Evolutionary conservation across 306 rosid genomes (phyloP).

Genomic region (Quercus bicolor): DNA sequence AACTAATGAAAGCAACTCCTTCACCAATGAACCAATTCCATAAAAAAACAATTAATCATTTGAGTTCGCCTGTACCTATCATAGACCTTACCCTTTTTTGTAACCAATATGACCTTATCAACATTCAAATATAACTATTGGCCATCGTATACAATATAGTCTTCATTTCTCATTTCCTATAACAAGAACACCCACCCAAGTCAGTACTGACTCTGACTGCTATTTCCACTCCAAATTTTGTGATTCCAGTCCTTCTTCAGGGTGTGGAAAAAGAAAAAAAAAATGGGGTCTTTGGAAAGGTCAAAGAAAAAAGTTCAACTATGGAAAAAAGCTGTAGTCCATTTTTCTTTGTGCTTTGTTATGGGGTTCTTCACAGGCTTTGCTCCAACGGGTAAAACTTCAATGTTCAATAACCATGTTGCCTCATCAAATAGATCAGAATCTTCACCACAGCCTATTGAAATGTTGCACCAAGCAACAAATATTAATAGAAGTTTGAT

Average conservation of each 20-base stretch:
- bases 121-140: background rate
- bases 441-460: conserved; percentile 38
- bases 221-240: conserved; percentile 12
- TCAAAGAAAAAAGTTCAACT: conserved; percentile 72
- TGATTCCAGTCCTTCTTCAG: conserved; percentile 16
- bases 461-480: conserved; percentile 2
- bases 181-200: background rate
- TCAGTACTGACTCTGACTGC: background rate
- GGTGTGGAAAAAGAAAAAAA: background rate
- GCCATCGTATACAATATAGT: conserved; percentile 23
- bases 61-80: conserved; percentile 54
- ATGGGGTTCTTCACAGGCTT: conserved; percentile 93
- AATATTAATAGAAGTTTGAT: conserved; percentile 29
- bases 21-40: conserved; percentile 36
- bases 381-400: conserved; percentile 73
- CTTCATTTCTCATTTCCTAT: conserved; percentile 14
- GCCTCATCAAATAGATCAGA: conserved; percentile 29
- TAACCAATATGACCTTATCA: background rate
- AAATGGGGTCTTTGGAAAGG: conserved; percentile 75
- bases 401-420: conserved; percentile 24
- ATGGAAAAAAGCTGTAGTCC: conserved; percentile 82
- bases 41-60: conserved; percentile 12
- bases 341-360: conserved; percentile 77
- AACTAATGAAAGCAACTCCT: conserved; percentile 44
- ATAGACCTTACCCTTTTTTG: background rate